Evolutionary conservation across 345 rosid genomes (phyloP), one percentile per base, ranked within the genome.

Genomic region (Bruguiera parviflora): DNA sequence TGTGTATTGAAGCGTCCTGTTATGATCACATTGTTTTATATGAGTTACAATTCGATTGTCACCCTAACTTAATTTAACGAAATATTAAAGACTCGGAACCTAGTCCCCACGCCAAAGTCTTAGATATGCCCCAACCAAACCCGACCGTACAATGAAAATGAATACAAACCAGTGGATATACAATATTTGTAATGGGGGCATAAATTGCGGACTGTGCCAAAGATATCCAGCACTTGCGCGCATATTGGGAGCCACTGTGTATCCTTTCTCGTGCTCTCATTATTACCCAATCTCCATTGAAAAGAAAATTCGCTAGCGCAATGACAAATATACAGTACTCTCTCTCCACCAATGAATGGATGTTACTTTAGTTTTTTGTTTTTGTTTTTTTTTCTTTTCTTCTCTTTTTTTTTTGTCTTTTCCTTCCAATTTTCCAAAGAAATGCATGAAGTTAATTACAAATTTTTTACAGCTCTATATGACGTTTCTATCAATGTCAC

Each of bases 221-320:
- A 22, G 25, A 8, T 27, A 9, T 55, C 27, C 47, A 33, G 76
- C 65, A 66, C 65, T 51, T 47, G 67, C 77, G 61, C 58, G 5
- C 67, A 66, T 74, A 64, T 51, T 62, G 59, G 62, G 55, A 9
- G 15, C 47, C 47, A 9, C 47, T 3, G 4, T 39, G 0, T 1
- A 51, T 43, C 22, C 75, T 22, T 55, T 52, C 72, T 74, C 11
- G 67, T 56, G 28, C 6, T 37, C 21, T 69, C 47, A 79, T 77
- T 77, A 72, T 79, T 69, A 62, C 80, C 52, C 56, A 59, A 64
- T 58, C 75, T 55, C 73, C 33, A 64, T 66, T 56, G 13, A 55
- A 55, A 52, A 71, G 43, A 4, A 27, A 59, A 10, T 20, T 64
- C 53, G 35, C 37, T 65, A 60, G 61, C 67, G 39, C 80, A 66